Base-by-base conservation (phyloP, 805 yeast species). In the Lachancea fermentati region DNA sequence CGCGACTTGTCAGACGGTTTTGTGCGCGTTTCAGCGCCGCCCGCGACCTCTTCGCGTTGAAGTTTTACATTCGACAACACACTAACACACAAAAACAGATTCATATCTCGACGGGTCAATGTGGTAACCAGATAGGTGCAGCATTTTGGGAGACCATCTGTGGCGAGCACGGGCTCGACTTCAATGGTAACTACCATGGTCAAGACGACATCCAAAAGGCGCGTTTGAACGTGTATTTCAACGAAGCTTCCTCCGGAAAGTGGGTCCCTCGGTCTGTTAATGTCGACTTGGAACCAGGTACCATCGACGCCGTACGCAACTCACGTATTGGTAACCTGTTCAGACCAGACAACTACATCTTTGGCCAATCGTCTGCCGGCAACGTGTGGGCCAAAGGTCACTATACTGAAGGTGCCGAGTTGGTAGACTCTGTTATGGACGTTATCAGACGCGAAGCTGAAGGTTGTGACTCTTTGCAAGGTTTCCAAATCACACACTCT, bases 71-170 rank as follows among this genome's bases (percentile, higher is more conserved):
- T n/a, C n/a, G n/a, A n/a, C n/a, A n/a, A n/a, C n/a, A n/a, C n/a
- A n/a, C n/a, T n/a, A n/a, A 8, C 28, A 24, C 28, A 24, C 28
- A 8, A 8, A 8, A 24, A 2, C 19, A 39, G 42, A 86, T 89
- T 67, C 97, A 89, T 69, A 77, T 89, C 67, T 89, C 97, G 44
- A 83, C 96, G 43, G 97, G 97, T 68, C 97, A 89, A 73, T 88
- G 97, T 79, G 96, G 97, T 79, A 89, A 89, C 78, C 97, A 89
- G 72, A 87, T 89, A 54, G 95, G 95, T 71, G 89, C 94, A 50
- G 94, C 94, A 45, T 85, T 85, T 61, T 85, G 95, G 95, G 89
- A 85, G 69, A 85, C 91, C 34, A 85, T 85, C 55, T 85, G 93
- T 70, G 85, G 85, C 45, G 94, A 85, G 63, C 94, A 85, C 56